Percentiles rank a stretch among this genome's conserved stretches.
Conservation (phyloP, 768 basidiomycete species). For the Hypholoma sublateritium region DNA sequence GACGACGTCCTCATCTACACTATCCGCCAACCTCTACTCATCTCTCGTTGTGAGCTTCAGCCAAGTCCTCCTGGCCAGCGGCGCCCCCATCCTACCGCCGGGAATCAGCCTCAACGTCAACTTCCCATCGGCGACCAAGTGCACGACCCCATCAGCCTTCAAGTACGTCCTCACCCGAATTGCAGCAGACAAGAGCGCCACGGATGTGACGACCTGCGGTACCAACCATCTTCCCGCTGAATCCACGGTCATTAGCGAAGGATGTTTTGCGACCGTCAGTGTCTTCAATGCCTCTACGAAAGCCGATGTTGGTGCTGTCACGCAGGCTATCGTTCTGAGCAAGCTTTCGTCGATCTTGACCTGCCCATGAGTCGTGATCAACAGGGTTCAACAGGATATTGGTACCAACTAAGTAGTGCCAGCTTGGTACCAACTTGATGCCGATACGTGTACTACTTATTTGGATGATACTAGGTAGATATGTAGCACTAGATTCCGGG, state of each 20-base stretch:
- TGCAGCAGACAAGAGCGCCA: constrained; percentile 23
- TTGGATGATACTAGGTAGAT: no score
- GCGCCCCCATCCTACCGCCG: constrained; percentile 37
- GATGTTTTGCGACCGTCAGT: constrained; percentile 48
- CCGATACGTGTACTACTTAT: no score
- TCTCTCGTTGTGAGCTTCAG: constrained; percentile 41
- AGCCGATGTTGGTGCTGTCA: constrained; percentile 39
- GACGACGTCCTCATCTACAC: constrained; percentile 31
- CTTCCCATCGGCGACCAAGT: constrained; percentile 39
- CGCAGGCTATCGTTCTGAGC: constrained; percentile 38
- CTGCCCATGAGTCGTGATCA: constrained; percentile 21
- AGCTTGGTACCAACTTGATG: no score
- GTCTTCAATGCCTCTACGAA: constrained; percentile 45
- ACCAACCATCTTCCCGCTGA: constrained; percentile 42
- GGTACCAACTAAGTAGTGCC: no score
- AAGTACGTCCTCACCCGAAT: constrained; percentile 47
- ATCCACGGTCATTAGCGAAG: constrained; percentile 33
- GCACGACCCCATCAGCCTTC: constrained; percentile 36
- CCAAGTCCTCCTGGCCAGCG: constrained; percentile 27
- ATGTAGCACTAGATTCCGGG: no score
- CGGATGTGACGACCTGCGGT: constrained; percentile 47
- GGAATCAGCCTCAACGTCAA: constrained; percentile 51
- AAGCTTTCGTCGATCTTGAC: constrained; percentile 33
- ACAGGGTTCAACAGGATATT: no score
- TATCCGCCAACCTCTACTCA: constrained; percentile 42